Conservation (phyloP, 2,329 filamentous ascomycete genomes). For the Xylaria sp. region DNA sequence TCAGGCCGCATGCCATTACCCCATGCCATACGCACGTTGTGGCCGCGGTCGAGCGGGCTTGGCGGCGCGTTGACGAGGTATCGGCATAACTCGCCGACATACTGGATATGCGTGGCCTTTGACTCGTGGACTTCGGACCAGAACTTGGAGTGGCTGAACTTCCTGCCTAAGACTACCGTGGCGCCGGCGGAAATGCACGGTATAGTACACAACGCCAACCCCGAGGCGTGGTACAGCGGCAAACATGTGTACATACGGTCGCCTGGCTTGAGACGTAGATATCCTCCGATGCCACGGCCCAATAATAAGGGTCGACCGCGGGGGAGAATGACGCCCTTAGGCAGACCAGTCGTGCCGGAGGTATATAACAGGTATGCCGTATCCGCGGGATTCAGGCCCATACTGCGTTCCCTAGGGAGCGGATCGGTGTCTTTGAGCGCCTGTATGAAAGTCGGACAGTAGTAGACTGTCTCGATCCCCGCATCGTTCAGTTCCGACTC, state of each 20-base stretch:
- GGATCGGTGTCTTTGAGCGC: constrained; percentile 56
- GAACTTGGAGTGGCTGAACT: constrained; percentile 75
- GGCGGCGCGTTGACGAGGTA: constrained; percentile 76
- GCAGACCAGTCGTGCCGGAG: constrained; percentile 78
- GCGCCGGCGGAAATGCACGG: constrained; percentile 60
- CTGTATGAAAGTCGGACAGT: constrained; percentile 59
- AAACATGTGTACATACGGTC: constrained; percentile 80
- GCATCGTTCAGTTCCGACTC: constrained; percentile 63
- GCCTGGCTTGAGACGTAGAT: constrained; percentile 41
- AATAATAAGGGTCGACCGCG: constrained; percentile 51
- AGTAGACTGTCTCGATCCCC: constrained; percentile 65
- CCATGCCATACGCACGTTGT: constrained; percentile 67
- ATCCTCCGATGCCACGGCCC: constrained; percentile 30
- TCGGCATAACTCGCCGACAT: constrained; percentile 80
- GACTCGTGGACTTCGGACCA: constrained; percentile 77
- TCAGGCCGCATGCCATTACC: constrained; percentile 76
- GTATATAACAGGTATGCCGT: constrained; percentile 75
- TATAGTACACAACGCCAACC: constrained; percentile 63
- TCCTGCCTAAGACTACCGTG: constrained; percentile 69
- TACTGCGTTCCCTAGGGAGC: constrained; percentile 65
- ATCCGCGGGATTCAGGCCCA: constrained; percentile 59
- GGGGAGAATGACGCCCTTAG: constrained; percentile 74
- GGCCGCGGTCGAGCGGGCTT: constrained; percentile 65
- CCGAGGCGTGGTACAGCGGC: constrained; percentile 81
- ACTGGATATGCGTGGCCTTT: constrained; percentile 74